Evolutionary conservation across 2,329 filamentous ascomycete species (phyloP).

Genomic region (Iodosphaeria phyllophila): DNA sequence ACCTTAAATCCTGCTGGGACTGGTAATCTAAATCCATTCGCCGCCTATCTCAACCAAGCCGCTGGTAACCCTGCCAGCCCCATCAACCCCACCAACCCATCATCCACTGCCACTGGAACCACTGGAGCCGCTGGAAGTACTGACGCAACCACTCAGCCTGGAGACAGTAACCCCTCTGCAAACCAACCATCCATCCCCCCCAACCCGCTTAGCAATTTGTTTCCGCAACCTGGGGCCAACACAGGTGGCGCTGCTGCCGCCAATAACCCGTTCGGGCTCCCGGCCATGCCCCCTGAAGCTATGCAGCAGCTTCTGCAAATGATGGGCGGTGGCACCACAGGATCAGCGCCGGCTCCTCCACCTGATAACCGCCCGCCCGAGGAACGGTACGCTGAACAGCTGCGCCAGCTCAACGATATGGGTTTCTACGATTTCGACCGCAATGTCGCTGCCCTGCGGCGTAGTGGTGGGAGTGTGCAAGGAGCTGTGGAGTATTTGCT

Average conservation of each 20-base stretch:
- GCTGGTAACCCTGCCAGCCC: slow-evolving; percentile 7
- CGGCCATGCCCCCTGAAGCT: slow-evolving; percentile 33
- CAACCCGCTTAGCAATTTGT: slow-evolving; percentile 53
- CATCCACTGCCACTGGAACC: slow-evolving; percentile 2
- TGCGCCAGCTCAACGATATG: slow-evolving; percentile 91
- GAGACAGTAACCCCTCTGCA: neutral
- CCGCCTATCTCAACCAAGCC: neutral
- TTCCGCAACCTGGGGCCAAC: slow-evolving; percentile 19
- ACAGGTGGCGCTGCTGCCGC: slow-evolving; percentile 13
- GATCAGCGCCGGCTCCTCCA: slow-evolving; percentile 28
- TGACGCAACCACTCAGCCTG: neutral
- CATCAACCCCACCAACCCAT: too few species aligned
- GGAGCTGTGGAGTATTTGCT: slow-evolving; percentile 69
- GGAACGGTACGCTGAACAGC: slow-evolving; percentile 77
- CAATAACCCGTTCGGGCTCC: slow-evolving; percentile 17
- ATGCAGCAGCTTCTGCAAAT: slow-evolving; percentile 35
- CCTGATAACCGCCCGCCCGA: slow-evolving; percentile 78
- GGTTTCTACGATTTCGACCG: slow-evolving; percentile 94
- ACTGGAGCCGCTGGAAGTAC: slow-evolving; percentile 5
- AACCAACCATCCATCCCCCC: slow-evolving; percentile 16
- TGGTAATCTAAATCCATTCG: slow-evolving; percentile 1
- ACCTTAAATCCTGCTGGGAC: too few species aligned
- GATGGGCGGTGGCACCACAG: slow-evolving; percentile 21
- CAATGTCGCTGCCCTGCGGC: slow-evolving; percentile 73
- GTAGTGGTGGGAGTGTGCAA: slow-evolving; percentile 85